These are phyloP conservation scores for Calonectria honghensis DNA, from an alignment of 2,329 filamentous ascomycete genomes.

Conservation along the genomic window DNA sequence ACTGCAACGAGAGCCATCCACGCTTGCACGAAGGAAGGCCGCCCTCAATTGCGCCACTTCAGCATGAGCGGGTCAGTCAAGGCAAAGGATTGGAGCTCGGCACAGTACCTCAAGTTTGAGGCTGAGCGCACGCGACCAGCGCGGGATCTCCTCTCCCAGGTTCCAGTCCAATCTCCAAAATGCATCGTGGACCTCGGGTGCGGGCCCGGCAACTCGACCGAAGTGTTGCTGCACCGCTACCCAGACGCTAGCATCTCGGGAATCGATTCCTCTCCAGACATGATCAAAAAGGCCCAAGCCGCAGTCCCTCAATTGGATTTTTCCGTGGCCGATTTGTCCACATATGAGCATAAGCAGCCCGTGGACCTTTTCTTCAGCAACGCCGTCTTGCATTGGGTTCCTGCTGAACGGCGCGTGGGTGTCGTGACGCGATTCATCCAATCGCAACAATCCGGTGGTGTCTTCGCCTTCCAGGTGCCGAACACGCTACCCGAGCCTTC, in stretches of 20 bases:
- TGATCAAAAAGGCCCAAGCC: constrained; percentile 69
- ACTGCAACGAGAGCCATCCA: not conserved
- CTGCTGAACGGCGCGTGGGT: constrained; percentile 63
- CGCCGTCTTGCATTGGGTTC: constrained; percentile 76
- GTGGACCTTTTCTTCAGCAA: constrained; percentile 73
- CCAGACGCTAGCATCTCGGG: constrained; percentile 68
- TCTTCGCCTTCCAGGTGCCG: constrained; percentile 71
- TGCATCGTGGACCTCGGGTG: constrained; percentile 75
- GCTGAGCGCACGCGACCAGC: constrained; percentile 72
- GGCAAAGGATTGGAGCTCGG: constrained; percentile 69
- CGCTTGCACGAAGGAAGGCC: not conserved
- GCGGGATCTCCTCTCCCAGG: constrained; percentile 70
- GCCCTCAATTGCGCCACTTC: not conserved
- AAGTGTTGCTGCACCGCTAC: constrained; percentile 67
- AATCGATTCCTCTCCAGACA: constrained; percentile 73
- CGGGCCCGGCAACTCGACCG: constrained; percentile 76
- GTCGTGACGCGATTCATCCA: constrained; percentile 66
- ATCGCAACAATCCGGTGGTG: constrained; percentile 64
- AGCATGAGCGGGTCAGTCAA: constrained; percentile 29
- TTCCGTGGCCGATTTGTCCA: constrained; percentile 65
- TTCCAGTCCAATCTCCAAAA: constrained; percentile 63
- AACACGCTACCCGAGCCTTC: constrained; percentile 70
- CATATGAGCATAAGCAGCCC: constrained; percentile 58
- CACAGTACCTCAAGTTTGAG: constrained; percentile 74
- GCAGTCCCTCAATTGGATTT: constrained; percentile 66